Conservation (phyloP, 2,329 filamentous ascomycete species). For the Aspergillus terreus region DNA sequence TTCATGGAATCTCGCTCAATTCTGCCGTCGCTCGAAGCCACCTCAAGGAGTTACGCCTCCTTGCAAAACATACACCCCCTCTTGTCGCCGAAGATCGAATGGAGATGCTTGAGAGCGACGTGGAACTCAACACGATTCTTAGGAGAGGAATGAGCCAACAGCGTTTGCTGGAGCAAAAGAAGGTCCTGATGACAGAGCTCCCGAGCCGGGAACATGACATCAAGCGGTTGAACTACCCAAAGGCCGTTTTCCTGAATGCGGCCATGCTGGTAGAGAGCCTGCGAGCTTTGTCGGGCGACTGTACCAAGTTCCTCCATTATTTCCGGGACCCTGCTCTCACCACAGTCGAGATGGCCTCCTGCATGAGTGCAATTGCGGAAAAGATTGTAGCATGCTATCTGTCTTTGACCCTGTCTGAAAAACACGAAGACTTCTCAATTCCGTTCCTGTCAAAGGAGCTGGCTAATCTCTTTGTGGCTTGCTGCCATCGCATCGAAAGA, state of each 20-base stretch:
- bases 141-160: conserved; percentile 78
- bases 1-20: conserved; percentile 79
- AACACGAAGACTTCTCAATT: conserved; percentile 76
- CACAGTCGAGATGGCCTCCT: conserved; percentile 57
- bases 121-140: conserved; percentile 91
- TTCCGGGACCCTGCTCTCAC: conserved; percentile 87
- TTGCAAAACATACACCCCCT: conserved; percentile 83
- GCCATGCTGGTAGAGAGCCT: conserved; percentile 86
- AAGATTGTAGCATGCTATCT: conserved; percentile 77
- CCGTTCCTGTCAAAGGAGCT: conserved; percentile 87
- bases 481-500: conserved; percentile 88
- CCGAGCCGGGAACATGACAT: conserved; percentile 76
- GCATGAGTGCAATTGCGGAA: conserved; percentile 61
- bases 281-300: conserved; percentile 81
- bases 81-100: conserved; percentile 84
- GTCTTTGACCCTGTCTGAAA: conserved; percentile 66
- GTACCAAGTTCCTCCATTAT: conserved; percentile 83
- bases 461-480: conserved; percentile 77
- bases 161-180: conserved; percentile 71
- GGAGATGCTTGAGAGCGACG: conserved; percentile 89
- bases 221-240: conserved; percentile 77
- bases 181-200: conserved; percentile 67
- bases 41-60: conserved; percentile 70
- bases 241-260: conserved; percentile 87
- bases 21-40: conserved; percentile 72